Evolutionary conservation across 805 yeast genomes (phyloP).

Genomic region (Priceomyces carsonii): DNA sequence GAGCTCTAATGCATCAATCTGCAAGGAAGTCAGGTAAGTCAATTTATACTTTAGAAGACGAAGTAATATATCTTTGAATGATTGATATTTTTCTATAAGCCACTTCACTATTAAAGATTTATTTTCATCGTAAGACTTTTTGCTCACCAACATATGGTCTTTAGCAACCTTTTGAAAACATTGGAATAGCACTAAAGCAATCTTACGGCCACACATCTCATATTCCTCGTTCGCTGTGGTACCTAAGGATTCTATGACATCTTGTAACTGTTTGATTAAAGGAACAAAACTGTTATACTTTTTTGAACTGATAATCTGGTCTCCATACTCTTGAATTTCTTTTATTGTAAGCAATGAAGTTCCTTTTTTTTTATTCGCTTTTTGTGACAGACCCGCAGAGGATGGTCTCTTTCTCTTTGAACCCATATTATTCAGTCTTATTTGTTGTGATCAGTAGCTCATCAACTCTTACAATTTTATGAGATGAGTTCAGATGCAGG

Average conservation of each 20-base stretch:
- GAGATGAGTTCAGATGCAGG: constrained; percentile 9
- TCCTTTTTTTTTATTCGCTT: not conserved
- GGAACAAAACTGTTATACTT: constrained; percentile 55
- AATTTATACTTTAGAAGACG: constrained; percentile 39
- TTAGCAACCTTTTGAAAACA: constrained; percentile 51
- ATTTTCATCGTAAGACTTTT: constrained; percentile 42
- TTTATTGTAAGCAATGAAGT: constrained; percentile 13
- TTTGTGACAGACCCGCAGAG: too few species aligned
- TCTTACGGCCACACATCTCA: constrained; percentile 38
- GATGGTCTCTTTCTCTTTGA: constrained; percentile 27
- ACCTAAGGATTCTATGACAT: constrained; percentile 17
- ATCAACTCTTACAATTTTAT: constrained; percentile 3
- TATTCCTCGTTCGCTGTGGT: constrained; percentile 19
- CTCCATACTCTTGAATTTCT: constrained; percentile 22
- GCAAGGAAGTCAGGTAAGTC: constrained; percentile 51
- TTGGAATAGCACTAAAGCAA: constrained; percentile 43
- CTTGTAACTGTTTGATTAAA: constrained; percentile 42
- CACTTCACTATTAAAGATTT: constrained; percentile 56
- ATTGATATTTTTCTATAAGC: constrained; percentile 59
- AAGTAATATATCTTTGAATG: constrained; percentile 48
- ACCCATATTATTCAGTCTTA: too few species aligned
- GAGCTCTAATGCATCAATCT: constrained; percentile 54
- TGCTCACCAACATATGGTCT: constrained; percentile 38
- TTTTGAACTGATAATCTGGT: constrained; percentile 42
- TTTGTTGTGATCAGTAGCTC: constrained; percentile 2